Conservation (phyloP, 768 basidiomycete genomes). For the Filobasidium wieringae region DNA sequence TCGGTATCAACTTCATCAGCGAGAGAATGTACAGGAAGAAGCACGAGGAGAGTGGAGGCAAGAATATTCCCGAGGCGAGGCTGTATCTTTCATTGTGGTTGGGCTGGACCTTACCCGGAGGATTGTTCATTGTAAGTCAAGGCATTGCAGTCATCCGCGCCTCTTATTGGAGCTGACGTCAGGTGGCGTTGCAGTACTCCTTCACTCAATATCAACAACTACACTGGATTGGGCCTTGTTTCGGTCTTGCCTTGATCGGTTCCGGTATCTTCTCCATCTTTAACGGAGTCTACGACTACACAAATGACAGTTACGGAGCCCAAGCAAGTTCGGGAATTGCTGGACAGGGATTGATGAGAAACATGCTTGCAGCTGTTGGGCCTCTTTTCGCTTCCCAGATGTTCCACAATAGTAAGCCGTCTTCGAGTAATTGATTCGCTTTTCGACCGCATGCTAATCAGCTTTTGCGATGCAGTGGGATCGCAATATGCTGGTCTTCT, state of each 20-base stretch:
- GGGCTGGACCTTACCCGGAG: conserved; percentile 8
- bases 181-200: conserved; percentile 14
- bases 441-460: neutral
- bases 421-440: no score
- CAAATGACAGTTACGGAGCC: conserved; percentile 1
- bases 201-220: conserved; percentile 11
- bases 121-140: conserved; percentile 11
- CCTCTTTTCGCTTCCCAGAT: conserved; percentile 2
- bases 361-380: conserved; percentile 1
- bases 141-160: no score
- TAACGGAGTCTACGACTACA: conserved; percentile 6
- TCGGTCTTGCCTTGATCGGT: conserved; percentile 10
- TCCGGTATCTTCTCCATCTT: conserved; percentile 14
- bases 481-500: conserved; percentile 3
- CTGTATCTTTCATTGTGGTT: conserved; percentile 10
- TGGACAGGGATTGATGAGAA: conserved; percentile 2
- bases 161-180: no score
- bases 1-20: neutral
- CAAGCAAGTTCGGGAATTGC: conserved; percentile 3
- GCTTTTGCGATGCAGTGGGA: neutral
- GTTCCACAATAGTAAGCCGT: conserved; percentile 1
- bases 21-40: conserved; percentile 10
- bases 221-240: conserved; percentile 12
- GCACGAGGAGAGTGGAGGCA: conserved; percentile 9
- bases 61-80: conserved; percentile 12